Conservation (phyloP, 257 asterid genomes). For the Solanum dulcamara region DNA sequence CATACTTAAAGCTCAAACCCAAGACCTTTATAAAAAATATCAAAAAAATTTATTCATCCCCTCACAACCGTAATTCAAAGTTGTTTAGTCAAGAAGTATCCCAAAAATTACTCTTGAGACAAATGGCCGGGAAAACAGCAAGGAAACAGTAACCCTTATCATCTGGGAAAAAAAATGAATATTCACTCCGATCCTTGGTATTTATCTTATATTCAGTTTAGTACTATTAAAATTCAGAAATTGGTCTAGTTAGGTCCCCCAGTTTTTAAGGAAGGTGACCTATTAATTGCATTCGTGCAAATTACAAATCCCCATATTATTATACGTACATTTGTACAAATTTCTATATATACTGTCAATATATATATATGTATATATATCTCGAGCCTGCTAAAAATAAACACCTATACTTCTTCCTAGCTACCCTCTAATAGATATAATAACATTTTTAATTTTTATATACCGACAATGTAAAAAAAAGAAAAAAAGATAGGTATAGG, state of each 20-base stretch:
- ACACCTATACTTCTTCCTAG: not conserved
- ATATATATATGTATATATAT: not conserved
- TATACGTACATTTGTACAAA: not conserved
- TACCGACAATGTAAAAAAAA: rapidly evolving
- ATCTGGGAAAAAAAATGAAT: not conserved
- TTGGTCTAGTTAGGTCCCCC: not conserved
- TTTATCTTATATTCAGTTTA: not conserved
- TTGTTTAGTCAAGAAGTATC: not conserved
- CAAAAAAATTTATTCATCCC: rapidly evolving
- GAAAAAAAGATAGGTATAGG: not conserved
- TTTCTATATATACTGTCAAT: not conserved
- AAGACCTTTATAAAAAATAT: not conserved
- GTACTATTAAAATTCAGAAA: not conserved
- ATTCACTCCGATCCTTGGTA: not conserved
- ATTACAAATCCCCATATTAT: not conserved
- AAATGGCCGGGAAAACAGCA: constrained; percentile 8
- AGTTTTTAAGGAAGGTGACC: constrained; percentile 1
- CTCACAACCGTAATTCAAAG: not conserved
- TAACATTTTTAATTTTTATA: not conserved
- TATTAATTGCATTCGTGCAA: not conserved
- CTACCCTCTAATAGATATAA: no score
- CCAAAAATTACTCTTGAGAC: not conserved
- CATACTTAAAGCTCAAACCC: not conserved
- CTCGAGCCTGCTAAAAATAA: not conserved
- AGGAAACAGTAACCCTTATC: constrained; percentile 22